Percentiles rank a stretch among this genome's conserved stretches.
Evolutionary conservation across 257 asterid species (phyloP).

Genomic region (Scutellaria minor): DNA sequence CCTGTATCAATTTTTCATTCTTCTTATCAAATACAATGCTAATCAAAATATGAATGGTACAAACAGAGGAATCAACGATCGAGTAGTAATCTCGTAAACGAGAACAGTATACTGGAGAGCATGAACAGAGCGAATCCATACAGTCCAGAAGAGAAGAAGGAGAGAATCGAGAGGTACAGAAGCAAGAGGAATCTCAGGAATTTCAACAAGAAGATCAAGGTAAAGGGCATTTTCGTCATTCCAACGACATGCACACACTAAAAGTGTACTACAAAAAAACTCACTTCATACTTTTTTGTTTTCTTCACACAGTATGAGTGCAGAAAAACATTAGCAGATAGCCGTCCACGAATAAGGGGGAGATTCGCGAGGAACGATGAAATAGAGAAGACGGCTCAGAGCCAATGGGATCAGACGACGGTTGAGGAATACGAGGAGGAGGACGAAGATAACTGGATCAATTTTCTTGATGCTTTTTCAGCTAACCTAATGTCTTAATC

Average conservation of each 20-base stretch:
- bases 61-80: conserved; percentile 33
- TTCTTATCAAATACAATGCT: no score
- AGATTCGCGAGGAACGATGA: conserved; percentile 83
- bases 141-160: conserved; percentile 84
- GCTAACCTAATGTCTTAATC: conserved; percentile 56
- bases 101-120: conserved; percentile 71
- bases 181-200: conserved; percentile 87
- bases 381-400: conserved; percentile 51
- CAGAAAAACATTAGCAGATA: conserved; percentile 88
- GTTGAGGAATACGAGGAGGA: conserved; percentile 54
- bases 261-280: neutral
- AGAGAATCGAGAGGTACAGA: conserved; percentile 82
- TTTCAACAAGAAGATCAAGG: conserved; percentile 94
- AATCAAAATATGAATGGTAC: neutral
- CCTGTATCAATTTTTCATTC: no score
- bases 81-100: conserved; percentile 58
- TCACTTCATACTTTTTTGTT: neutral
- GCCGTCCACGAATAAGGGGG: conserved; percentile 87
- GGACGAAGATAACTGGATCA: conserved; percentile 69
- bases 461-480: conserved; percentile 68
- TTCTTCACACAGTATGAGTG: conserved; percentile 70
- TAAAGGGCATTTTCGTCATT: conserved; percentile 20
- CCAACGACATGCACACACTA: conserved; percentile 10
- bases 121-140: conserved; percentile 85
- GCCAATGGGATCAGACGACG: conserved; percentile 54